Evolutionary conservation across 73 alveolate genomes (phyloP).

Genomic region (Stentor coeruleus): DNA sequence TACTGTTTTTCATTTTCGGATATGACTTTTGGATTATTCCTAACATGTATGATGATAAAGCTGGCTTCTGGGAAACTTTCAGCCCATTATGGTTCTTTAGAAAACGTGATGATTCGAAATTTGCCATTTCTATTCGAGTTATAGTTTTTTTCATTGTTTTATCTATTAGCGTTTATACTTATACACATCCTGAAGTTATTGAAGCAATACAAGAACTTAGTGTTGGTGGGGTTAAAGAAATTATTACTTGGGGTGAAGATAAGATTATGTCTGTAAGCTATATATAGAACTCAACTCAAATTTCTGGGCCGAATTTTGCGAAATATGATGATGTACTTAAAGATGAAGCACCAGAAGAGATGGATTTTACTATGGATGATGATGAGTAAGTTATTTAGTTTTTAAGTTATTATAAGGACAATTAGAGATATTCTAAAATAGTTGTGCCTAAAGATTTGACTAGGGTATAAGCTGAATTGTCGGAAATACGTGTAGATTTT

Average conservation of each 20-base stretch:
- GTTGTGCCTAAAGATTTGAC: no score
- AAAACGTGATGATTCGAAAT: not conserved
- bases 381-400: no score
- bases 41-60: constrained; percentile 28
- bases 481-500: no score
- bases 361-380: no score
- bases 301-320: not conserved
- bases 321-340: constrained; percentile 7
- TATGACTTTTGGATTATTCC: constrained; percentile 32
- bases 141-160: not conserved
- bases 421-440: no score
- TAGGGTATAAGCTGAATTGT: no score
- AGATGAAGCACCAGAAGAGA: no score
- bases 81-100: constrained; percentile 6
- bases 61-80: constrained; percentile 33
- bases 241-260: constrained; percentile 21
- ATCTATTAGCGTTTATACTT: not conserved
- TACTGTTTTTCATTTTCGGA: constrained; percentile 4
- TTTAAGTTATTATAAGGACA: no score
- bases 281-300: constrained; percentile 9
- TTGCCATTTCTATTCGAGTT: not conserved
- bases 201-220: constrained; percentile 22
- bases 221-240: constrained; percentile 16
- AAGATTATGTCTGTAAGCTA: not conserved
- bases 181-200: constrained; percentile 4